These are phyloP conservation scores for Lasiosphaeria miniovina DNA, from an alignment of 495 filamentous ascomycete species.

Conservation along the genomic window DNA sequence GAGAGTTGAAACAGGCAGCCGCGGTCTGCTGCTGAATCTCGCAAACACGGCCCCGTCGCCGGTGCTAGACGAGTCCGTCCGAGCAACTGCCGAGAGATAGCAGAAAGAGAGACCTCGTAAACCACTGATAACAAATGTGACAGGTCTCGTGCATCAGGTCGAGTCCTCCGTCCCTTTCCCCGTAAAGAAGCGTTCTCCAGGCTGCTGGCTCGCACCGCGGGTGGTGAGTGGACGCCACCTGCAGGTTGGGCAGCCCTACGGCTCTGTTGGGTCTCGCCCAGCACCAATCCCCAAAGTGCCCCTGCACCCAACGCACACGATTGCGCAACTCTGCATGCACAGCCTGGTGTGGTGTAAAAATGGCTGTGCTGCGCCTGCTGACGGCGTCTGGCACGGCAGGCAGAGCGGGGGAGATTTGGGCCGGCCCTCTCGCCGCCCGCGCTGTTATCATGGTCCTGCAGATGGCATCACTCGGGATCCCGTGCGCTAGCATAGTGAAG, in stretches of 20 bases:
- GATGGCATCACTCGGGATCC: too few species aligned
- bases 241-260: slow-evolving; percentile 12
- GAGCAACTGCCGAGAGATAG: not conserved
- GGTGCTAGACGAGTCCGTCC: too few species aligned
- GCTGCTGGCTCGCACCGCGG: not conserved
- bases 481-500: too few species aligned
- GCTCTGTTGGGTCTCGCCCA: slow-evolving; percentile 10
- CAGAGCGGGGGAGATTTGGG: not conserved
- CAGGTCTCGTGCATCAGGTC: not conserved
- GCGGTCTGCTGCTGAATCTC: too few species aligned
- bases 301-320: not conserved
- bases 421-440: not conserved
- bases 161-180: not conserved
- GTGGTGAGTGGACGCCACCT: slow-evolving; percentile 2
- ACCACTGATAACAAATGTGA: slow-evolving; percentile 9
- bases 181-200: not conserved
- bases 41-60: too few species aligned
- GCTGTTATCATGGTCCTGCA: too few species aligned
- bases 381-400: not conserved
- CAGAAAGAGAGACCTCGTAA: not conserved
- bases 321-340: slow-evolving; percentile 6
- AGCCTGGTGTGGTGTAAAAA: not conserved
- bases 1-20: too few species aligned
- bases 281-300: not conserved
- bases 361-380: not conserved